phyloP scores from a whole-genome alignment of 768 basidiomycete species.

The Thelephora aurantiotincta region DNA sequence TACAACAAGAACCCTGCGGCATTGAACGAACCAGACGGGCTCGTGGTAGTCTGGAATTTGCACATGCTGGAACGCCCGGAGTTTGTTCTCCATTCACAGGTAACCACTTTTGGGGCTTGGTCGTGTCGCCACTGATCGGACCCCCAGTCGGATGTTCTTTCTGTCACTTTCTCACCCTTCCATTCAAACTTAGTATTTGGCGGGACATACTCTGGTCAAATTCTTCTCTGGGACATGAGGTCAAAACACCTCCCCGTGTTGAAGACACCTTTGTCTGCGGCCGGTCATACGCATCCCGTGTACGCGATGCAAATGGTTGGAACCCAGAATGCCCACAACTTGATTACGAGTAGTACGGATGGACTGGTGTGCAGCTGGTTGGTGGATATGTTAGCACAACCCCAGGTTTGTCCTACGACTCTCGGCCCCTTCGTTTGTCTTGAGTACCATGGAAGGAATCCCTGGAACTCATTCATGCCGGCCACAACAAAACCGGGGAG shows the following conservation, averaged over 20 bases:
- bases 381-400: slow-evolving; percentile 96
- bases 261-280: slow-evolving; percentile 91
- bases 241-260: slow-evolving; percentile 92
- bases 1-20: slow-evolving; percentile 97
- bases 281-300: slow-evolving; percentile 96
- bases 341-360: slow-evolving; percentile 94
- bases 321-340: slow-evolving; percentile 95
- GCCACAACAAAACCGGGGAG: slow-evolving; percentile 94
- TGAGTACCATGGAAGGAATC: slow-evolving; percentile 52
- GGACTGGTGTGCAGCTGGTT: slow-evolving; percentile 96
- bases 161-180: slow-evolving; percentile 93
- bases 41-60: slow-evolving; percentile 95
- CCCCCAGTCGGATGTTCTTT: slow-evolving; percentile 86
- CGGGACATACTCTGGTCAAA: slow-evolving; percentile 98
- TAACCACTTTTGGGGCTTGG: slow-evolving; percentile 22
- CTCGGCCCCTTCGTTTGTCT: not conserved
- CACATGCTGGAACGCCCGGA: slow-evolving; percentile 92
- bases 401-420: slow-evolving; percentile 46
- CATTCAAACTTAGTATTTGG: slow-evolving; percentile 96
- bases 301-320: slow-evolving; percentile 99
- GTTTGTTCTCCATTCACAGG: slow-evolving; percentile 97
- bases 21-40: slow-evolving; percentile 90
- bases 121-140: not conserved
- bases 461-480: slow-evolving; percentile 74
- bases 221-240: slow-evolving; percentile 95